A percentile compares a stretch with the other conserved stretches of the same genome.
These are phyloP conservation scores for Scutellaria barbata DNA, from an alignment of 257 asterid genomes.

Conservation along the genomic window DNA sequence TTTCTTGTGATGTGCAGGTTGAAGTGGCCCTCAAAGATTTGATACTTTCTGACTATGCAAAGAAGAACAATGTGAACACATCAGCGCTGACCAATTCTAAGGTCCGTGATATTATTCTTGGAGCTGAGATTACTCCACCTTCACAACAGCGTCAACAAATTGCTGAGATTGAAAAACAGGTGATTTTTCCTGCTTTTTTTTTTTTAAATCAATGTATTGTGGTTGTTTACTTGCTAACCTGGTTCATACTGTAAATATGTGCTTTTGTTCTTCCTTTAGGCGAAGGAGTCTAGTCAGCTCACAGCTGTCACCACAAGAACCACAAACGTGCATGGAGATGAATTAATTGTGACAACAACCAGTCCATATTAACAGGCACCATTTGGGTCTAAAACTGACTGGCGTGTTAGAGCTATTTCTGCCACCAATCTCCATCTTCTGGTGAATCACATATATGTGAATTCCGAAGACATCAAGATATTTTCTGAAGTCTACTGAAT, in stretches of 20 bases:
- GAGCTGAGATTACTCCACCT: constrained; percentile 99
- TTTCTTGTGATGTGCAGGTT: constrained; percentile 54
- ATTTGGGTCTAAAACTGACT: constrained; percentile 90
- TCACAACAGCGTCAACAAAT: constrained; percentile 97
- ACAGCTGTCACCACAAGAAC: constrained; percentile 98
- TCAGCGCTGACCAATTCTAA: constrained; percentile 94
- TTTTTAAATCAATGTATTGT: background rate
- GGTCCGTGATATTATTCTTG: constrained; percentile 97
- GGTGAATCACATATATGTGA: constrained; percentile 95
- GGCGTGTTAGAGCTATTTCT: constrained; percentile 99
- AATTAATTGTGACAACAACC: constrained; percentile 86
- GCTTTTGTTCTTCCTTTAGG: constrained; percentile 46
- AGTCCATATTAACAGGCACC: constrained; percentile 97
- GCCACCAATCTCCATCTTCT: constrained; percentile 97
- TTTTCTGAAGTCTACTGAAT: background rate
- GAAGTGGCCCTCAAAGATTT: constrained; percentile 97
- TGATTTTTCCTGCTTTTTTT: constrained; percentile 18
- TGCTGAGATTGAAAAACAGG: constrained; percentile 98
- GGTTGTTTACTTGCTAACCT: background rate
- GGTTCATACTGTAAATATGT: background rate
- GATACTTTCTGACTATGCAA: constrained; percentile 95
- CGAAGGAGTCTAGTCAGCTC: constrained; percentile 92
- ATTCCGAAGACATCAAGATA: constrained; percentile 98
- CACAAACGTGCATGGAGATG: constrained; percentile 94
- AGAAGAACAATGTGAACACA: constrained; percentile 97